Evolutionary conservation across 2,329 filamentous ascomycete species (phyloP).

Genomic region (Furcasterigmium furcatum): DNA sequence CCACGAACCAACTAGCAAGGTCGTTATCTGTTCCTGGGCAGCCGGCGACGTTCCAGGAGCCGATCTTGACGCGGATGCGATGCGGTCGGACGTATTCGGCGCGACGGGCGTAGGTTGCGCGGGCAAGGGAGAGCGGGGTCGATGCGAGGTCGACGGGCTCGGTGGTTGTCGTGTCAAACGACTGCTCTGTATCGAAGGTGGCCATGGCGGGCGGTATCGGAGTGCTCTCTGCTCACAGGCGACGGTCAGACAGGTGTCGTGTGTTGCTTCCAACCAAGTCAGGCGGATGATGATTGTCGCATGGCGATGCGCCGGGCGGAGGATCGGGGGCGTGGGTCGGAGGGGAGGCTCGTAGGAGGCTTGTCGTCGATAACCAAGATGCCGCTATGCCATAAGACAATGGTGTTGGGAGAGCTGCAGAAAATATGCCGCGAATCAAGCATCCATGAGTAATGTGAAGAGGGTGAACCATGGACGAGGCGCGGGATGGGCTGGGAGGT

Average conservation of each 20-base stretch:
- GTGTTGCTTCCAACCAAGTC: not conserved
- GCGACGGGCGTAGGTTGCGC: slow-evolving; percentile 67
- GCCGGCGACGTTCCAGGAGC: slow-evolving; percentile 91
- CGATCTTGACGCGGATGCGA: slow-evolving; percentile 80
- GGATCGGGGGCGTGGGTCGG: not conserved
- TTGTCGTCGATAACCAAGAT: no score
- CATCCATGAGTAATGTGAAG: no score
- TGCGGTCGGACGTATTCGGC: slow-evolving; percentile 75
- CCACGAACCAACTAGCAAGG: slow-evolving; percentile 82
- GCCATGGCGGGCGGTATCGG: not conserved
- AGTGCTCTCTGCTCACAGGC: not conserved
- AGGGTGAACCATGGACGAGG: no score
- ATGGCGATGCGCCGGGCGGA: not conserved
- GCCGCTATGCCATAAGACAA: no score
- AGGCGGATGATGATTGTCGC: not conserved
- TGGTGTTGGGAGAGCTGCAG: no score
- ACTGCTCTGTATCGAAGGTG: slow-evolving; percentile 7
- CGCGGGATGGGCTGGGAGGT: no score
- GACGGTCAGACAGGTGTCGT: not conserved
- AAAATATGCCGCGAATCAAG: no score
- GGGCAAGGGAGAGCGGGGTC: slow-evolving; percentile 56
- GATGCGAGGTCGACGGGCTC: slow-evolving; percentile 43
- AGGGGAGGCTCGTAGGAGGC: no score
- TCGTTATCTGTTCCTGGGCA: slow-evolving; percentile 85
- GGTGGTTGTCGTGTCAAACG: slow-evolving; percentile 27